These are phyloP conservation scores for Mycena metata DNA, from an alignment of 768 basidiomycete species.

Conservation along the genomic window DNA sequence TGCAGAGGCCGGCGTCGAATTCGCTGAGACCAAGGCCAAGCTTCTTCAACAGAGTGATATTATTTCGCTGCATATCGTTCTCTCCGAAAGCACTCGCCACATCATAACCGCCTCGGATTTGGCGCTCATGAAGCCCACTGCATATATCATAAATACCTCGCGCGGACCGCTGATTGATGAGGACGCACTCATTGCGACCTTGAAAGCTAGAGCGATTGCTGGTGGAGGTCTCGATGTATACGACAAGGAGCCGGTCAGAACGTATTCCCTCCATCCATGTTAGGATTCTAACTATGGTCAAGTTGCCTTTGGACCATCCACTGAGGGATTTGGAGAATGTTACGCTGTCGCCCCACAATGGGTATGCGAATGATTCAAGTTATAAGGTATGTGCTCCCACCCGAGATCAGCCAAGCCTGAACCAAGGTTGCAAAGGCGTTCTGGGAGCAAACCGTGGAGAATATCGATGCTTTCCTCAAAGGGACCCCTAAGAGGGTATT, in stretches of 20 bases:
- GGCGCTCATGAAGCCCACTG: slow-evolving; percentile 66
- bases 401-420: background rate
- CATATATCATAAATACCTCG: slow-evolving; percentile 76
- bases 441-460: slow-evolving; percentile 68
- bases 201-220: slow-evolving; percentile 62
- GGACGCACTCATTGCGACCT: slow-evolving; percentile 60
- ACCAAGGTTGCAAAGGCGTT: slow-evolving; percentile 52
- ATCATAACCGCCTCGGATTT: slow-evolving; percentile 64
- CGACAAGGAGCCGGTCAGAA: slow-evolving; percentile 66
- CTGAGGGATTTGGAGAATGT: slow-evolving; percentile 65
- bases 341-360: slow-evolving; percentile 72
- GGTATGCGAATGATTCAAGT: slow-evolving; percentile 65
- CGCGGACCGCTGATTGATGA: slow-evolving; percentile 78
- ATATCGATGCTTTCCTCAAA: slow-evolving; percentile 68
- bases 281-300: background rate
- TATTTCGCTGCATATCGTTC: slow-evolving; percentile 72
- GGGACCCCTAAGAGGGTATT: slow-evolving; percentile 49
- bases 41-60: slow-evolving; percentile 69
- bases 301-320: slow-evolving; percentile 67
- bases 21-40: slow-evolving; percentile 63
- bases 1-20: slow-evolving; percentile 63
- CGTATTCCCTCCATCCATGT: background rate
- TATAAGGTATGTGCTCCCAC: slow-evolving; percentile 57
- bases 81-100: slow-evolving; percentile 63
- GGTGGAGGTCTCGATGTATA: slow-evolving; percentile 78